A percentile compares a stretch with the other conserved stretches of the same genome.
Conservation (phyloP, 1,139 yeast genomes). For the Suhomyces atakaporum region DNA sequence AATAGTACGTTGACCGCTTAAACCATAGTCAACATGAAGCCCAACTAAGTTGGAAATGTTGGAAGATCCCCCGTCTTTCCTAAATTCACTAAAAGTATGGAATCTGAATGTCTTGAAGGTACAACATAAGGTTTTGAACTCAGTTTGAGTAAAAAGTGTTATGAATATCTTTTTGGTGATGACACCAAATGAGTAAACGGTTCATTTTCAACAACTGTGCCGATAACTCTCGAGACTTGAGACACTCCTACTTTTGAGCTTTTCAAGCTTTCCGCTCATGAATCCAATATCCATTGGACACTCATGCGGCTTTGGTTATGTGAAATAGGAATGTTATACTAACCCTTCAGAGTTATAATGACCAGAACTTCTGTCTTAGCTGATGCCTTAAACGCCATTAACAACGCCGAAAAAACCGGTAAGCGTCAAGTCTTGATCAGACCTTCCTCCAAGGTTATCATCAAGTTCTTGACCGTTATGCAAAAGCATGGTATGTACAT, state of each 20-base stretch:
- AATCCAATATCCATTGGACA: constrained; percentile 37
- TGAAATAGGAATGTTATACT: constrained; percentile 13
- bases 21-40: constrained; percentile 12
- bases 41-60: neutral
- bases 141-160: constrained; percentile 5
- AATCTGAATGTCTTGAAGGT: constrained; percentile 12
- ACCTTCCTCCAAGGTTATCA: constrained; percentile 98
- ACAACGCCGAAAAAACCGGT: constrained; percentile 99
- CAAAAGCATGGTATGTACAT: constrained; percentile 73
- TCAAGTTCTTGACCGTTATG: constrained; percentile 95
- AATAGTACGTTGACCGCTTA: constrained; percentile 7
- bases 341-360: constrained; percentile 53
- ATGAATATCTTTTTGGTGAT: constrained; percentile 9
- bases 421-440: constrained; percentile 98
- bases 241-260: constrained; percentile 26
- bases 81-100: constrained; percentile 8
- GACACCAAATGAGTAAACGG: constrained; percentile 11
- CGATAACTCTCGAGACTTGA: constrained; percentile 27
- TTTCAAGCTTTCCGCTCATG: constrained; percentile 28
- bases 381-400: constrained; percentile 97
- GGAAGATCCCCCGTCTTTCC: neutral
- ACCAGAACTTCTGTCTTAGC: constrained; percentile 99
- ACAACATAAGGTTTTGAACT: constrained; percentile 6
- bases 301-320: constrained; percentile 36
- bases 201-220: constrained; percentile 21